Conservation (phyloP, 179 eudicot genomes). For the Camellia oleifera region DNA sequence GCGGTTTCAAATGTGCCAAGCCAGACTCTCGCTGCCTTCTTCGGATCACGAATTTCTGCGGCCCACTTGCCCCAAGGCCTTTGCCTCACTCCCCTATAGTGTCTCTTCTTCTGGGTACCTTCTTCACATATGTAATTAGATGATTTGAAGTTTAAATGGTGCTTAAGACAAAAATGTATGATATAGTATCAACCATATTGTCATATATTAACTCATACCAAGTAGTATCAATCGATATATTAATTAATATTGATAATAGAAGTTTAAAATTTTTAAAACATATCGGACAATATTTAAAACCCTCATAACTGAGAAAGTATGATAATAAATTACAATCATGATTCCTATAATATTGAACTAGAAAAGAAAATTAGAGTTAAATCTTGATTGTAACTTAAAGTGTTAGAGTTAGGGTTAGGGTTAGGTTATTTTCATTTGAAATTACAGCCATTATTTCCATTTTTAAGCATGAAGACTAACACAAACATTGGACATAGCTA, state of each 20-base stretch:
- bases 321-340: too few species aligned
- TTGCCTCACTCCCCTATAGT: conserved; percentile 48
- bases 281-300: too few species aligned
- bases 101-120: conserved; percentile 27
- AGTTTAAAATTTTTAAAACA: too few species aligned
- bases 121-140: not conserved
- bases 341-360: too few species aligned
- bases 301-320: too few species aligned
- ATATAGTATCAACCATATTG: too few species aligned
- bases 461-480: not conserved
- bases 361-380: not conserved
- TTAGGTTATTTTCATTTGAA: not conserved
- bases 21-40: conserved; percentile 48
- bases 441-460: not conserved
- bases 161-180: too few species aligned
- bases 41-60: conserved; percentile 43
- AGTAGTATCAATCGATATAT: too few species aligned
- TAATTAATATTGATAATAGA: too few species aligned
- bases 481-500: not conserved
- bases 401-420: not conserved
- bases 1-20: conserved; percentile 46
- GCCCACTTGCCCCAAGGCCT: conserved; percentile 54
- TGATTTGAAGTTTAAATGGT: not conserved
- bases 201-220: too few species aligned
- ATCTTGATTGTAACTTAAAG: not conserved